These are phyloP conservation scores for Annulohypoxylon bovei DNA, from an alignment of 495 filamentous ascomycete genomes.

Conservation along the genomic window DNA sequence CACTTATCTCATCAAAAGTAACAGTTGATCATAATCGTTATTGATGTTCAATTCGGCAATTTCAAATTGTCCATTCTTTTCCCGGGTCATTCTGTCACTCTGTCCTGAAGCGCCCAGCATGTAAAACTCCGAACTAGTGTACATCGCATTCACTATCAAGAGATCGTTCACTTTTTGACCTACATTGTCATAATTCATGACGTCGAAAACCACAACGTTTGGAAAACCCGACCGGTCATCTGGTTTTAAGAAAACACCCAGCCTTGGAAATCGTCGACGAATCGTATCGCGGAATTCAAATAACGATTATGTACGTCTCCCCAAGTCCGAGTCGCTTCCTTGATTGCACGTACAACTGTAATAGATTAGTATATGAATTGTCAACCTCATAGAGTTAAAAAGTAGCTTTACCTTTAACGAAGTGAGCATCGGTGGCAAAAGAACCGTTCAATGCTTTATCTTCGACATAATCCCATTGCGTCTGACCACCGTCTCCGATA, in stretches of 20 bases:
- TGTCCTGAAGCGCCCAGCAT: neutral
- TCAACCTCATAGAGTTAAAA: neutral
- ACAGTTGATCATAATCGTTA: neutral
- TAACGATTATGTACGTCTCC: slow-evolving; percentile 81
- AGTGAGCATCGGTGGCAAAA: slow-evolving; percentile 78
- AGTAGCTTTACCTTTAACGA: slow-evolving; percentile 70
- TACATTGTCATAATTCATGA: neutral
- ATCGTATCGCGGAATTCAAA: slow-evolving; percentile 79
- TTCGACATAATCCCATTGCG: slow-evolving; percentile 80
- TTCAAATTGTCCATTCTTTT: neutral
- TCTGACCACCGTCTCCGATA: slow-evolving; percentile 69
- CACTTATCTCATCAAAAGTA: neutral
- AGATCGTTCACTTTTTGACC: slow-evolving; percentile 12
- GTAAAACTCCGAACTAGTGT: neutral
- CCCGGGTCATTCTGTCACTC: neutral
- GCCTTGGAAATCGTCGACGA: slow-evolving; percentile 78
- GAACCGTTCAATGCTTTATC: slow-evolving; percentile 71
- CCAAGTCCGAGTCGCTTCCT: slow-evolving; percentile 81
- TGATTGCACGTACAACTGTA: slow-evolving; percentile 74
- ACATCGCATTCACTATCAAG: neutral
- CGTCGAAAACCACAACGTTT: neutral
- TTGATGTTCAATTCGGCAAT: neutral
- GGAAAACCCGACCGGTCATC: neutral
- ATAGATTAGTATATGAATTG: slow-evolving; percentile 24
- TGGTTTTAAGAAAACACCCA: slow-evolving; percentile 63